These are phyloP conservation scores for Craspedostauros australis DNA, from an alignment of 108 stramenopile genomes.

Conservation along the genomic window DNA sequence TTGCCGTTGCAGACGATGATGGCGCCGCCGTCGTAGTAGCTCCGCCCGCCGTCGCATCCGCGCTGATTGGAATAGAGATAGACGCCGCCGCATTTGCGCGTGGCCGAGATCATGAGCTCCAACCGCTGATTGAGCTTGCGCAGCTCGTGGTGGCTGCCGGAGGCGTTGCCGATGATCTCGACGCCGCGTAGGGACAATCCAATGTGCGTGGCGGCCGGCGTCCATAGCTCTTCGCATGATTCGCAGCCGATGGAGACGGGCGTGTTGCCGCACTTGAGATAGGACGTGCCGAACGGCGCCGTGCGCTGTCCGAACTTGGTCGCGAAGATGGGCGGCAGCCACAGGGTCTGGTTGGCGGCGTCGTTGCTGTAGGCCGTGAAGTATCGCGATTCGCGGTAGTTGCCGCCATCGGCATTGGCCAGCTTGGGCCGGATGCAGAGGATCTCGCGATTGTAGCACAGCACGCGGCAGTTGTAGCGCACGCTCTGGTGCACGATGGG, in stretches of 20 bases:
- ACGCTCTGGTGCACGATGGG: conserved; percentile 81
- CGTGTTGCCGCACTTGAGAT: conserved; percentile 59
- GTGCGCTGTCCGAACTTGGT: conserved; percentile 36
- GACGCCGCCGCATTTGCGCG: conserved; percentile 94
- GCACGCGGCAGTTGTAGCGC: conserved; percentile 94
- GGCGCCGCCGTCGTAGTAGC: conserved; percentile 95
- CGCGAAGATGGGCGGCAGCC: conserved; percentile 1
- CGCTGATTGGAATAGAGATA: conserved; percentile 96
- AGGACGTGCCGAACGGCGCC: conserved; percentile 69
- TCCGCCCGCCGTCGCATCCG: conserved; percentile 93
- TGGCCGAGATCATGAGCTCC: conserved; percentile 85
- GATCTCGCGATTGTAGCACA: conserved; percentile 70
- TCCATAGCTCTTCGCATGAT: conserved; percentile 98
- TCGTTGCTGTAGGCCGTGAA: conserved; percentile 80
- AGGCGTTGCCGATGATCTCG: conserved; percentile 95
- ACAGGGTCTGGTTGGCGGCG: background rate
- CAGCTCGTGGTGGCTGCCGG: conserved; percentile 95
- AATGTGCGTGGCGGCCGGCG: conserved; percentile 87
- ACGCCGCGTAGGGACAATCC: conserved; percentile 82
- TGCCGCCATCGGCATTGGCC: conserved; percentile 91
- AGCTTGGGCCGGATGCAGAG: conserved; percentile 87
- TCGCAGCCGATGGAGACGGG: conserved; percentile 80
- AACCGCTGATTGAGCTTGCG: conserved; percentile 78
- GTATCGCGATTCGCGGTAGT: conserved; percentile 94
- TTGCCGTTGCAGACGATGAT: conserved; percentile 91